Base-by-base conservation (phyloP, 177 flowering plant genomes). In the Vitis hybrid region DNA sequence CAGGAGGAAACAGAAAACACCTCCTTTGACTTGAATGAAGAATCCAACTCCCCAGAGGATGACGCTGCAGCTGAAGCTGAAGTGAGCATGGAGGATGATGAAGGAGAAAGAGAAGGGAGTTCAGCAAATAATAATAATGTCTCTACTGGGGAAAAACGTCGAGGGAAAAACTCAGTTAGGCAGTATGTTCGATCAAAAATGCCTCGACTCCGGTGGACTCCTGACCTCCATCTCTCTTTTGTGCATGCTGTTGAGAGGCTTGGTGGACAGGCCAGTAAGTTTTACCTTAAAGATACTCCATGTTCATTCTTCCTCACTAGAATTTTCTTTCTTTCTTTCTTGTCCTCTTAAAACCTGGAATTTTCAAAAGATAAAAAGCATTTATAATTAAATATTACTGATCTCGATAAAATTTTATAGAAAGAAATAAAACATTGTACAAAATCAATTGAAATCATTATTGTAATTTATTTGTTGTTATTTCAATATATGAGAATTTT, bases 181-280 rank as follows among this genome's bases (percentile, higher is more conserved):
- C 80, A 59, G 21, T 77, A 77, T 51, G 66, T 73, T 1, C 50
- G 79, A 60, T 72, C 82, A 2, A 79, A 76, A 76, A 70, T 73
- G 74, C 79, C 82, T 12, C 54, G 82, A 51, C 77, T 79, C 9
- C 63, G 82, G 18, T 79, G 82, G 82, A 76, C 82, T 55, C 78
- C 76, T 19, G 76, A 77, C 11, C 74, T 74, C 50, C 83, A 77
- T 55, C 78, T 74, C 32, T 60, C 72, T 23, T 74, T 80, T 51
- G 72, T 72, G 51, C 76, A 74, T 34, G 83, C 80, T 11, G 74
- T 80, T 65, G 71, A 77, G 64, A 71, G 65, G 69, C 82, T 79
- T 10, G 82, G 82, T n/a, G 82, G 79, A 15, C 77, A 73, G 70
- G 77, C 76, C 7, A 74, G 82, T 79, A 67, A 72, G 78, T 70